phyloP scores from a whole-genome alignment of 495 filamentous ascomycete species.

The Mycothermus thermophilus region DNA sequence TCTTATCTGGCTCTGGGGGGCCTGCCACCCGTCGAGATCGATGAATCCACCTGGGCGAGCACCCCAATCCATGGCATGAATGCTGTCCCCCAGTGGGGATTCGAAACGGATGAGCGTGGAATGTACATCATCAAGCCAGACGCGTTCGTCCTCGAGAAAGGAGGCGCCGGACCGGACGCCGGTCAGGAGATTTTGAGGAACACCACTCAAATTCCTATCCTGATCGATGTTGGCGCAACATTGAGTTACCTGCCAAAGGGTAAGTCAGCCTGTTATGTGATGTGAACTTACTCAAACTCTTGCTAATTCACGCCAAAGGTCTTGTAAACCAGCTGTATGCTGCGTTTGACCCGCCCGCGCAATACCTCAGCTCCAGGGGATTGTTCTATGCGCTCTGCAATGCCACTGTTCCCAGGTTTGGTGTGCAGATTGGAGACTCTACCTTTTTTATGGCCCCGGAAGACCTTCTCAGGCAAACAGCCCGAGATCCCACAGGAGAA shows the following conservation, averaged over 20 bases:
- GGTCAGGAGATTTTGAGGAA: conserved; percentile 5
- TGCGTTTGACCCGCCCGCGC: conserved; percentile 39
- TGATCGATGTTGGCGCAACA: conserved; percentile 30
- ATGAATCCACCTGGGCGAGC: conserved; percentile 17
- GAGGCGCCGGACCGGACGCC: not conserved
- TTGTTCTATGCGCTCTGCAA: conserved; percentile 41
- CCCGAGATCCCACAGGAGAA: conserved; percentile 19
- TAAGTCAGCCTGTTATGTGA: conserved; percentile 1
- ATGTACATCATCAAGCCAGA: conserved; percentile 22
- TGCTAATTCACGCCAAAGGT: conserved; percentile 2
- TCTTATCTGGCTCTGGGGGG: conserved; percentile 33
- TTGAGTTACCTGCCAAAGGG: conserved; percentile 24
- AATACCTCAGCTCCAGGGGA: conserved; percentile 23
- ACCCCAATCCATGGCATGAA: conserved; percentile 18
- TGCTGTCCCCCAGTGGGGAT: conserved; percentile 10
- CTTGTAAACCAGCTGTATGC: conserved; percentile 35
- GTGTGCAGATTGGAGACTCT: conserved; percentile 35
- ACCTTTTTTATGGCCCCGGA: conserved; percentile 38
- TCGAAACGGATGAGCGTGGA: conserved; percentile 15
- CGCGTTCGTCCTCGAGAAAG: conserved; percentile 13
- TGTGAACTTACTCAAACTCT: not conserved
- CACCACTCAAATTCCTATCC: conserved; percentile 21
- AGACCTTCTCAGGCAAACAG: conserved; percentile 38
- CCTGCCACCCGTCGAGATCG: conserved; percentile 22
- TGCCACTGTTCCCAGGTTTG: conserved; percentile 40